phyloP scores from a whole-genome alignment of 1,139 yeast species.

The Sugiyamaella pinicola region DNA sequence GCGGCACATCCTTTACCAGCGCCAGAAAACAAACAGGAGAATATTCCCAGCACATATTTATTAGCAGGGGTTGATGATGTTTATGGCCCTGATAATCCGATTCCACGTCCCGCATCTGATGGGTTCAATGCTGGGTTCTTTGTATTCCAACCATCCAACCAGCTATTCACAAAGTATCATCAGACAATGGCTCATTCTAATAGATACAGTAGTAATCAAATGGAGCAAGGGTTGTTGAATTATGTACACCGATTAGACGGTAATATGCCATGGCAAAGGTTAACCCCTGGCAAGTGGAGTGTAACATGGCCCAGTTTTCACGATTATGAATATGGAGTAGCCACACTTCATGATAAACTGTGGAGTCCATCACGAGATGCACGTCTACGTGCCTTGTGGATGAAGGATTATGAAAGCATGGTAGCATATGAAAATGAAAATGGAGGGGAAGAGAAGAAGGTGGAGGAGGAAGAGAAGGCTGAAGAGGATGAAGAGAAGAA shows the following conservation, averaged over 20 bases:
- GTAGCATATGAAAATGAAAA: slow-evolving; percentile 1
- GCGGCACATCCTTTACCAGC: slow-evolving; percentile 19
- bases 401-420: slow-evolving; percentile 13
- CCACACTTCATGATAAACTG: slow-evolving; percentile 24
- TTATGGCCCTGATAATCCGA: slow-evolving; percentile 18
- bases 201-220: slow-evolving; percentile 12
- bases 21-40: slow-evolving; percentile 10
- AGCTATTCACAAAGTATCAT: slow-evolving; percentile 19
- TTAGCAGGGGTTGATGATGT: slow-evolving; percentile 25
- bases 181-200: slow-evolving; percentile 17
- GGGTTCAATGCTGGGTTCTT: slow-evolving; percentile 26
- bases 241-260: slow-evolving; percentile 23
- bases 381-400: slow-evolving; percentile 16
- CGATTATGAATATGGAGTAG: slow-evolving; percentile 23
- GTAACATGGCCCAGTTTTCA: slow-evolving; percentile 23
- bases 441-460: no score
- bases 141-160: slow-evolving; percentile 19
- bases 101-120: slow-evolving; percentile 21
- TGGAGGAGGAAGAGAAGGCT: no score
- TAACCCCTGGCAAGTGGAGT: slow-evolving; percentile 25
- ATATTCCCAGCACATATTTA: slow-evolving; percentile 16
- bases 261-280: slow-evolving; percentile 23
- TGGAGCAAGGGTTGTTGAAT: slow-evolving; percentile 26
- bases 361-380: slow-evolving; percentile 16
- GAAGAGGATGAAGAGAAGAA: no score